phyloP scores from a whole-genome alignment of 225 moss, liverwort and hornwort genomes.

The Antitrichia curtipendula region DNA sequence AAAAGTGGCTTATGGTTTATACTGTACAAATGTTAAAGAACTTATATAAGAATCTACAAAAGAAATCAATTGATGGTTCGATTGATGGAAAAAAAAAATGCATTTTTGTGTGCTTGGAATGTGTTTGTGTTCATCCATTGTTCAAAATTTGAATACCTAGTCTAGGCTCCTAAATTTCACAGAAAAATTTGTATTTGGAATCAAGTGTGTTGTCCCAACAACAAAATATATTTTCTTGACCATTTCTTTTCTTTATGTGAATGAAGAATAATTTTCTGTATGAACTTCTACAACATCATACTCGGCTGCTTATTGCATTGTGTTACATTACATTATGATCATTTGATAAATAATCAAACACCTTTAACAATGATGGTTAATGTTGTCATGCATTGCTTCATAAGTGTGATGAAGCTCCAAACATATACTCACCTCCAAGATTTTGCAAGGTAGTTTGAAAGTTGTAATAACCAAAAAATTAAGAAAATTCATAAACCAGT shows the following conservation, averaged over 20 bases:
- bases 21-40: neutral
- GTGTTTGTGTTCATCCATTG: neutral
- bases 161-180: rapidly evolving
- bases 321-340: neutral
- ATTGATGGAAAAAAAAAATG: neutral
- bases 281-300: neutral
- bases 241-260: neutral
- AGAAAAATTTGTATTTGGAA: rapidly evolving
- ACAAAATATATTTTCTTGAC: neutral
- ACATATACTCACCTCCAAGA: no score
- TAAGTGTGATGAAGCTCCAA: neutral
- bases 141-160: neutral
- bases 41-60: neutral
- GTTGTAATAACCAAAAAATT: neutral
- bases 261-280: neutral
- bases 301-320: neutral
- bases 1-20: neutral
- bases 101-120: neutral
- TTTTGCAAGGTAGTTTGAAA: neutral
- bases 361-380: neutral
- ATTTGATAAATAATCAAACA: neutral
- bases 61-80: no score
- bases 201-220: rapidly evolving
- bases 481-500: no score
- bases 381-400: neutral